These are phyloP conservation scores for Carex littledalei DNA, from an alignment of 176 grass and related monocot species.

Conservation along the genomic window DNA sequence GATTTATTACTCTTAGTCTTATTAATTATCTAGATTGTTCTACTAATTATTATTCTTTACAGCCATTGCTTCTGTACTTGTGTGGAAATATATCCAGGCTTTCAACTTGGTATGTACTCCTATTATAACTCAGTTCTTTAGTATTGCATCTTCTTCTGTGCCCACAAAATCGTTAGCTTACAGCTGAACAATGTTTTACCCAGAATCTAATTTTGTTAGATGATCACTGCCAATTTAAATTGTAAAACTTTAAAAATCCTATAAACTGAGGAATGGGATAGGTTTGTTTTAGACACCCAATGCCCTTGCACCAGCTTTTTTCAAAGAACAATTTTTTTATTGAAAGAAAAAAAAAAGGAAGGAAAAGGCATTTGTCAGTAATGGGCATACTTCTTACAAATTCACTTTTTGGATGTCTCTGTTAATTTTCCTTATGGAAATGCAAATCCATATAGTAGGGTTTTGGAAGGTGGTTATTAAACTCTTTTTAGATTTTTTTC, in stretches of 20 bases:
- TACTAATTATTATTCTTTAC: conserved; percentile 29
- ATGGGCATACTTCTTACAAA: not conserved
- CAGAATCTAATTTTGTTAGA: not conserved
- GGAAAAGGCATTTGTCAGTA: not conserved
- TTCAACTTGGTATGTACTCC: conserved; percentile 50
- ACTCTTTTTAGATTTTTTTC: not conserved
- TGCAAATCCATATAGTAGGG: not conserved
- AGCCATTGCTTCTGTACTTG: conserved; percentile 65
- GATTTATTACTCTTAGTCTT: not conserved
- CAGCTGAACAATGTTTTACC: not conserved
- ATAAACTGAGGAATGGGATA: not conserved
- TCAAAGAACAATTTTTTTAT: not conserved
- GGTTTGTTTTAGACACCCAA: not conserved
- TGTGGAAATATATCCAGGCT: conserved; percentile 56
- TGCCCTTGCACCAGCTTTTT: not conserved
- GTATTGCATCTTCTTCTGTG: not conserved
- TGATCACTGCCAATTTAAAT: not conserved
- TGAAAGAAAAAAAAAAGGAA: not conserved
- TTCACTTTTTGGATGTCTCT: not conserved
- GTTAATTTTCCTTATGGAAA: not conserved
- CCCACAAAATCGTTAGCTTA: not conserved
- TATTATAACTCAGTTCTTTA: not conserved
- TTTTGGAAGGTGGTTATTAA: not conserved
- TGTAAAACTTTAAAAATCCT: not conserved
- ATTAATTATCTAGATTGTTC: not conserved